Percentiles rank a stretch among this genome's conserved stretches.
phyloP scores from a whole-genome alignment of 1,139 yeast species.

The Blastobotrys persicus region DNA sequence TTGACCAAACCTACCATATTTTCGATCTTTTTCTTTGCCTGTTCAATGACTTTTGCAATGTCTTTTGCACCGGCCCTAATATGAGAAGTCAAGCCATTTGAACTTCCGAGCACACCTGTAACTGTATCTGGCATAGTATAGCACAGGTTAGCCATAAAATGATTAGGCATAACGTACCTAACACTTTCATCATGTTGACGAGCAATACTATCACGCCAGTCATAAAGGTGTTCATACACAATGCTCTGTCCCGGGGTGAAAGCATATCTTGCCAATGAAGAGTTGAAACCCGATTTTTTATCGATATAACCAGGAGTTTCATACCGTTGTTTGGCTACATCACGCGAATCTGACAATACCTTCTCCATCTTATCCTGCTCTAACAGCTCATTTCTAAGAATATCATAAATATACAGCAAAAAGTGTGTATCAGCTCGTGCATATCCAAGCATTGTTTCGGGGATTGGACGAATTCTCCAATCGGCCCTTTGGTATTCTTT shows the following conservation, averaged over 20 bases:
- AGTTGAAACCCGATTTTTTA: conserved; percentile 26
- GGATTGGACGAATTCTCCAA: conserved; percentile 90
- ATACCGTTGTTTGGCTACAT: conserved; percentile 77
- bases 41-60: conserved; percentile 52
- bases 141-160: conserved; percentile 63
- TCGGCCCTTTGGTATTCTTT: conserved; percentile 95
- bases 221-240: conserved; percentile 59
- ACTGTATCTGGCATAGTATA: conserved; percentile 56
- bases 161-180: conserved; percentile 81
- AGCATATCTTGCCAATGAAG: conserved; percentile 62
- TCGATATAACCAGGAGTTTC: conserved; percentile 46
- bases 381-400: conserved; percentile 62
- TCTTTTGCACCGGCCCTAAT: conserved; percentile 58
- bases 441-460: conserved; percentile 72
- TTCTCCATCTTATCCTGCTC: conserved; percentile 50
- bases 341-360: conserved; percentile 75
- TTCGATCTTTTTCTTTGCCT: conserved; percentile 23
- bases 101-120: conserved; percentile 54
- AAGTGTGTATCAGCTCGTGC: conserved; percentile 97
- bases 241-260: conserved; percentile 55
- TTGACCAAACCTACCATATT: conserved; percentile 18
- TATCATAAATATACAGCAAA: conserved; percentile 74
- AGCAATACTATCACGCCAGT: conserved; percentile 83
- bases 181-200: conserved; percentile 79
- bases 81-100: conserved; percentile 51